A percentile compares a stretch with the other conserved stretches of the same genome.
Evolutionary conservation across 345 rosid genomes (phyloP).

Genomic region (Acer negundo): DNA sequence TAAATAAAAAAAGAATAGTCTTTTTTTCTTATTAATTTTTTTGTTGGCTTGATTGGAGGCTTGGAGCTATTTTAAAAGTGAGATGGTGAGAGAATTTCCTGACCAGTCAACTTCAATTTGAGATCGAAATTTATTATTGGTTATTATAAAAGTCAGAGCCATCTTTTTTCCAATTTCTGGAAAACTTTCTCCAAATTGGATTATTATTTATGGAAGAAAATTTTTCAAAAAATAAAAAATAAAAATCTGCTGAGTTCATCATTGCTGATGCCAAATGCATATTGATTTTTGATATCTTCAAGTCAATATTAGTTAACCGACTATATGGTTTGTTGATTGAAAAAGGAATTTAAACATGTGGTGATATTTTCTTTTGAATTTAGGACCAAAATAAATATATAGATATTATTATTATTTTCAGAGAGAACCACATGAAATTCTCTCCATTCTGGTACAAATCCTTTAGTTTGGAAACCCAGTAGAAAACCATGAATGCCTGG

Average conservation of each 20-base stretch:
- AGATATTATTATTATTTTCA: too few species aligned
- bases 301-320: conserved; percentile 42
- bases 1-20: too few species aligned
- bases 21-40: too few species aligned
- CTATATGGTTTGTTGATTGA: conserved; percentile 7
- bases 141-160: neutral
- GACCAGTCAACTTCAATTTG: neutral
- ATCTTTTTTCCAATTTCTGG: conserved; percentile 5
- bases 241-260: conserved; percentile 20
- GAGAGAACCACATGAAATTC: too few species aligned
- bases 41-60: neutral
- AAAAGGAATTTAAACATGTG: conserved; percentile 22
- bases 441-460: too few species aligned
- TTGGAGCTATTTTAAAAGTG: neutral
- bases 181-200: neutral
- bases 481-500: too few species aligned
- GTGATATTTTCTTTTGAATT: neutral
- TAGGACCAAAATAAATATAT: neutral
- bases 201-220: conserved; percentile 7
- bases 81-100: neutral
- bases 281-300: conserved; percentile 17
- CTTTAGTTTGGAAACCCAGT: too few species aligned
- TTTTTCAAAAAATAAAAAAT: too few species aligned
- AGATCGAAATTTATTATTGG: neutral
- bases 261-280: conserved; percentile 13